Base-by-base conservation (phyloP, 805 yeast species). In the Suhomyces sp. region DNA sequence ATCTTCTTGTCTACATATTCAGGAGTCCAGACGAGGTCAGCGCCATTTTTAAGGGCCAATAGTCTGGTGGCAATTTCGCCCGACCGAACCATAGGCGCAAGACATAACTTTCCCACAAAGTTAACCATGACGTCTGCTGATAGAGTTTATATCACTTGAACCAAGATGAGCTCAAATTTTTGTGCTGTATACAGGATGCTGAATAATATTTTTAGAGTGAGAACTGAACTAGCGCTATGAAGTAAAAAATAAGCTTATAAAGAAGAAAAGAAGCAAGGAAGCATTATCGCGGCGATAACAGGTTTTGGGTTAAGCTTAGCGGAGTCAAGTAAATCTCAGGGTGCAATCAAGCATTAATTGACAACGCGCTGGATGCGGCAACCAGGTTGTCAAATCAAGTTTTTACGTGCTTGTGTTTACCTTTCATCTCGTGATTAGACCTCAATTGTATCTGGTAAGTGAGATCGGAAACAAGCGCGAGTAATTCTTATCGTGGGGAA, bases 21-120 rank as follows among this genome's bases (percentile, higher is more conserved):
- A 0, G 99, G 99, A 6, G 72, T 55, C 99, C 99, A 94, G 4
- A 94, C 98, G 45, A 93, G 73, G 67, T 94, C 98, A 0, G 97
- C 97, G 2, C 97, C 97, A 65, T 89, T 78, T 57, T 80, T 81
- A 21, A 94, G 75, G 0, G 97, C 85, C 57, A 92, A 65, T 6
- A 93, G 76, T 51, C 99, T 77, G 7, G 91, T 85, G 5, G 99
- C 98, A 4, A 94, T 80, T 71, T 94, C 99, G 10, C 98, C 97
- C 40, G 93, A 87, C 33, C 99, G 77, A 47, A 93, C 97, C 99
- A 93, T 93, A 0, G 99, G 99, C 0, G 97, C 98, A 39, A 93
- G 78, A 19, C 86, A 96, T 50, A 91, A 69, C 61, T 88, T 89
- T 1, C 96, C 93, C 17, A 81, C 78, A 69, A 84, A 92, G 31